Percentiles rank a stretch among this genome's conserved stretches.
Conservation (phyloP, 805 yeast species). For the Candida sphagnicola region DNA sequence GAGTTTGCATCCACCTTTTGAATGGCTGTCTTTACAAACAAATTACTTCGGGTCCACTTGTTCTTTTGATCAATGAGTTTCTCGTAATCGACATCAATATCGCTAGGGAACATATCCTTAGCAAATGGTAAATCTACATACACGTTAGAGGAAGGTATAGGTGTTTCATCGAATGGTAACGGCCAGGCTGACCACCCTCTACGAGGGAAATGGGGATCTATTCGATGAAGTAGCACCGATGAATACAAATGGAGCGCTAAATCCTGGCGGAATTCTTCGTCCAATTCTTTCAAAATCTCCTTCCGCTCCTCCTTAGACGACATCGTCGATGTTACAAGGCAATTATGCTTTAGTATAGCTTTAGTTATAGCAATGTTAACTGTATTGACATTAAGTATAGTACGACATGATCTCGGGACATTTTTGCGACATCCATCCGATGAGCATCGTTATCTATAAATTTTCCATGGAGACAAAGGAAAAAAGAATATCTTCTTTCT, state of each 20-base stretch:
- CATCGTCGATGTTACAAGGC: no score
- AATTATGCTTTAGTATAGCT: no score
- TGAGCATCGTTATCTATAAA: no score
- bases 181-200: constrained; percentile 64
- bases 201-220: constrained; percentile 33
- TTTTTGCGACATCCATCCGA: no score
- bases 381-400: no score
- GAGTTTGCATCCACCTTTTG: background rate
- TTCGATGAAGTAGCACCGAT: constrained; percentile 40
- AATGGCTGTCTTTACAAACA: background rate
- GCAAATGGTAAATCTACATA: constrained; percentile 17
- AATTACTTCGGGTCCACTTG: constrained; percentile 1
- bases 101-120: constrained; percentile 5
- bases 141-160: constrained; percentile 28
- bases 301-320: constrained; percentile 14
- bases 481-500: background rate
- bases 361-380: no score
- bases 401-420: no score
- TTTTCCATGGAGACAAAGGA: background rate
- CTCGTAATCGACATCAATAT: constrained; percentile 9
- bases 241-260: constrained; percentile 65
- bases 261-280: constrained; percentile 50
- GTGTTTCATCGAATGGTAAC: constrained; percentile 25
- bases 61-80: background rate
- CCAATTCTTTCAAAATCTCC: constrained; percentile 32